phyloP scores from a whole-genome alignment of 257 asterid species.

The Buddleja alternifolia region DNA sequence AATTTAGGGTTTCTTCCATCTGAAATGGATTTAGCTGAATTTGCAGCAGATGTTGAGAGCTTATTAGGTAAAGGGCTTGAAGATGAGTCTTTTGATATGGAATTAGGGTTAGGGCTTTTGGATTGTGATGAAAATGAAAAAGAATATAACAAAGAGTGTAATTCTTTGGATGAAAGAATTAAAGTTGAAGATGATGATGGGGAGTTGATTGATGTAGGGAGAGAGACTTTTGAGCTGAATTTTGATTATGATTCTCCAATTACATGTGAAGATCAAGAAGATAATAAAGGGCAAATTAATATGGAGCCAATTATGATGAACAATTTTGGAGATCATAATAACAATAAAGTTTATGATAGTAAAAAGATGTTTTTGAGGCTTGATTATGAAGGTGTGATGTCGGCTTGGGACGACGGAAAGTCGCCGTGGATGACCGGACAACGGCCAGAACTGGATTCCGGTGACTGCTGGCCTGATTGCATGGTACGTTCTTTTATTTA shows the following conservation, averaged over 20 bases:
- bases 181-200: slow-evolving; percentile 52
- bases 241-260: slow-evolving; percentile 54
- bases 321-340: slow-evolving; percentile 26
- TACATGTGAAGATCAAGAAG: slow-evolving; percentile 38
- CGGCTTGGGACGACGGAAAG: slow-evolving; percentile 70
- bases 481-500: slow-evolving; percentile 41
- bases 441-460: slow-evolving; percentile 61
- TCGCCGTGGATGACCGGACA: slow-evolving; percentile 82
- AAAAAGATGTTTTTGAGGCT: slow-evolving; percentile 62
- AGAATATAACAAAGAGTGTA: slow-evolving; percentile 14
- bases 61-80: slow-evolving; percentile 78
- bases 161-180: slow-evolving; percentile 39
- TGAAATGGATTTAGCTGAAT: slow-evolving; percentile 80
- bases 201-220: slow-evolving; percentile 43
- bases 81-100: slow-evolving; percentile 63
- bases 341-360: slow-evolving; percentile 26
- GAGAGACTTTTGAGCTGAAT: slow-evolving; percentile 56
- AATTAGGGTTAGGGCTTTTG: slow-evolving; percentile 63
- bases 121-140: slow-evolving; percentile 31
- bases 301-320: background rate
- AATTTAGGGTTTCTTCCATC: slow-evolving; percentile 59
- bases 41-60: slow-evolving; percentile 81
- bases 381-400: slow-evolving; percentile 60
- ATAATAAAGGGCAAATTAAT: background rate
- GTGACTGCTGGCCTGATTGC: slow-evolving; percentile 67